A percentile compares a stretch with the other conserved stretches of the same genome.
These are phyloP conservation scores for Aspergillus nomiae DNA, from an alignment of 2,329 filamentous ascomycete genomes.

Conservation along the genomic window DNA sequence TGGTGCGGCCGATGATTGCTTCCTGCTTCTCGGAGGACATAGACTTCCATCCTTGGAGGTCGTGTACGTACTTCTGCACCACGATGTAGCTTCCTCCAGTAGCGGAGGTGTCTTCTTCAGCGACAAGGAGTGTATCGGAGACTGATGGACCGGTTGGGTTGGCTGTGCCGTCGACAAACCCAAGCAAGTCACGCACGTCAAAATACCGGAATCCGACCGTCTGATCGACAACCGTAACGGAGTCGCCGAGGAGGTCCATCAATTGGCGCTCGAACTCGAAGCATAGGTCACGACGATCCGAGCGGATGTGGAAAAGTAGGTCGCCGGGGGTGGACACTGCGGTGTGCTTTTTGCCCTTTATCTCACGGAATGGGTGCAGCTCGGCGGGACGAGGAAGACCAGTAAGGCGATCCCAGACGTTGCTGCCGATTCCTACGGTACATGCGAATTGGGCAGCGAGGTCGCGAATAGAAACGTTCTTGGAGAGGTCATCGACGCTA, in stretches of 20 bases:
- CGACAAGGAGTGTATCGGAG: constrained; percentile 47
- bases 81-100: constrained; percentile 60
- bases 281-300: constrained; percentile 58
- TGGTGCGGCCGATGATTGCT: constrained; percentile 59
- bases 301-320: constrained; percentile 60
- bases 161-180: constrained; percentile 63
- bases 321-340: constrained; percentile 60
- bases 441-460: constrained; percentile 50
- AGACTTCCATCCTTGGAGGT: constrained; percentile 51
- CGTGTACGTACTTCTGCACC: constrained; percentile 61
- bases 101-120: constrained; percentile 41
- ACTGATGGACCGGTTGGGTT: constrained; percentile 56
- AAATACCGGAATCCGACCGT: constrained; percentile 63
- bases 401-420: constrained; percentile 54
- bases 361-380: constrained; percentile 52
- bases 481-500: constrained; percentile 48
- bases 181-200: constrained; percentile 60
- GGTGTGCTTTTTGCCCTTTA: constrained; percentile 53
- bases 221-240: constrained; percentile 54
- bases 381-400: constrained; percentile 51
- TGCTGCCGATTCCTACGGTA: constrained; percentile 58
- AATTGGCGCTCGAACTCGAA: constrained; percentile 63
- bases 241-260: constrained; percentile 50
- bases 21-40: constrained; percentile 57
- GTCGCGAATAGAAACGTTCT: constrained; percentile 58